Base-by-base conservation (phyloP, 306 rosid genomes). In the Urtica urens region DNA sequence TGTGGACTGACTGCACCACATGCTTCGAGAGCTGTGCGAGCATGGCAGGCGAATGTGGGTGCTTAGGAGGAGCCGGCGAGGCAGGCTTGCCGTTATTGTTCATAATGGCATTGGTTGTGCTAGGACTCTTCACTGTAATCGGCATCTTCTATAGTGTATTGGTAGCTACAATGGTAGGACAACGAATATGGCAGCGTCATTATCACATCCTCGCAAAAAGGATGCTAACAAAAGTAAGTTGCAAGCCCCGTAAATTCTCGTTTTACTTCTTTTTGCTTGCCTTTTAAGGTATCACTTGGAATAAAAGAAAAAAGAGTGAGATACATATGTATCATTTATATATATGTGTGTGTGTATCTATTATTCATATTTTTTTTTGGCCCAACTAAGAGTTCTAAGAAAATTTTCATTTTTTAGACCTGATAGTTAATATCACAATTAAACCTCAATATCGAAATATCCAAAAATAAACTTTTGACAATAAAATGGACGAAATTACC, bases 121-220 rank as follows among this genome's bases (percentile, higher is more conserved):
- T 85, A 57, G 96, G 94, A 56, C 90, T 92, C 62, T 90, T 90
- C 56, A 90, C 99, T 8, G 76, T 90, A 48, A 79, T 84, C 63
- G 99, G 99, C 45, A 85, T 90, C 70, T 90, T 90, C 79, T 90
- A 90, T 62, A 90, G 95, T 27, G 99, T 85, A 38, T 81, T 90
- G 78, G 99, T 85, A 67, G 99, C 95, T 60, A 90, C 99, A 54
- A 90, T 90, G 99, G 99, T 90, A 30, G 99, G 95, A 42, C 99
- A 90, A 50, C 73, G 99, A 63, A 90, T 90, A 38, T 90, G 99
- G 95, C 99, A 90, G 66, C 92, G 95, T 18, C 99, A 90, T 72
- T 85, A 85, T 72, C 99, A 90, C 67, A 90, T 85, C 59, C 94
- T 90, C 52, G 99, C 99, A 4, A 90, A 90, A 72, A 79, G 99